Percentiles rank a stretch among this genome's conserved stretches.
These are phyloP conservation scores for Phoma sp. DNA, from an alignment of 2,329 filamentous ascomycete species.

Conservation along the genomic window DNA sequence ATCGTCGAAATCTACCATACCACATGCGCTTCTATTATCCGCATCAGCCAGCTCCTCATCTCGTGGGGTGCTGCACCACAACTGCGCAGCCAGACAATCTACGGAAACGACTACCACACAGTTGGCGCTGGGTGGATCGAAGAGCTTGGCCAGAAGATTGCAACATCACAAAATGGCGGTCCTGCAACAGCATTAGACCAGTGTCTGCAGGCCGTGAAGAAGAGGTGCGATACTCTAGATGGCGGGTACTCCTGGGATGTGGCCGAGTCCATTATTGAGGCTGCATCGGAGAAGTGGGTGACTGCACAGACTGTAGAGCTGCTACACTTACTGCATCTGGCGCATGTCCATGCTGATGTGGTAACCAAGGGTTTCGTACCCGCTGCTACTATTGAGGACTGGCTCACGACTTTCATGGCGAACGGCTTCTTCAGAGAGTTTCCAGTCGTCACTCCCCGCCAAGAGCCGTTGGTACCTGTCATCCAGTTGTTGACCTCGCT, in stretches of 20 bases:
- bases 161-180: slow-evolving; percentile 50
- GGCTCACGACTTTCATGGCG: slow-evolving; percentile 40
- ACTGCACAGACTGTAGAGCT: slow-evolving; percentile 72
- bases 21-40: slow-evolving; percentile 66
- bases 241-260: slow-evolving; percentile 57
- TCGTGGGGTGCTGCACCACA: slow-evolving; percentile 41
- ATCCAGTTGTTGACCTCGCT: slow-evolving; percentile 74
- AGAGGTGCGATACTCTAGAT: slow-evolving; percentile 56
- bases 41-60: slow-evolving; percentile 47
- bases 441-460: slow-evolving; percentile 56
- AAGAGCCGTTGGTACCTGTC: slow-evolving; percentile 62
- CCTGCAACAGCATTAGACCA: slow-evolving; percentile 41
- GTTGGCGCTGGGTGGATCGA: slow-evolving; percentile 43
- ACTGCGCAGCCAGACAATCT: slow-evolving; percentile 37
- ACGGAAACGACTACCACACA: slow-evolving; percentile 39
- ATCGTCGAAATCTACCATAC: slow-evolving; percentile 75
- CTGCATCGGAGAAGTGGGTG: slow-evolving; percentile 68
- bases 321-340: slow-evolving; percentile 74
- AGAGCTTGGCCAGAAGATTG: slow-evolving; percentile 40
- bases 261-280: slow-evolving; percentile 59
- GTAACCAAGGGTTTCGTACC: slow-evolving; percentile 44
- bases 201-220: slow-evolving; percentile 59
- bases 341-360: slow-evolving; percentile 74
- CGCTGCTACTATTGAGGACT: slow-evolving; percentile 42
- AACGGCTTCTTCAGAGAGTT: slow-evolving; percentile 71